phyloP scores from a whole-genome alignment of 2,329 filamentous ascomycete species.

The Colletotrichum melonis region DNA sequence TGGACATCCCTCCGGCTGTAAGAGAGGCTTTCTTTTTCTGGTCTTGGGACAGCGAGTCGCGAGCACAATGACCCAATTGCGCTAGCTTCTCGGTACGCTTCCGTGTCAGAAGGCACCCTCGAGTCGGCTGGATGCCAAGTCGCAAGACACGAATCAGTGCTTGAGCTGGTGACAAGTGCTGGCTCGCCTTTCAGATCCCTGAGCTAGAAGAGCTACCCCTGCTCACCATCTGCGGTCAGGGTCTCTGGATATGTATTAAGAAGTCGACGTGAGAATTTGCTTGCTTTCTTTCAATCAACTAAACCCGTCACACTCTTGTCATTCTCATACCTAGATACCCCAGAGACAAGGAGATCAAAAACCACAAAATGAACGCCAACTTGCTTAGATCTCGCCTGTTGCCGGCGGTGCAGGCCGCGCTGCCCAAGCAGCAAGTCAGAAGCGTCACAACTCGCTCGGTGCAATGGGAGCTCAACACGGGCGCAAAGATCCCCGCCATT shows the following conservation, averaged over 20 bases:
- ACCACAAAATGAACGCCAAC: neutral
- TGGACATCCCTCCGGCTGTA: neutral
- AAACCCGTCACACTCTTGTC: neutral
- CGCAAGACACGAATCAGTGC: neutral
- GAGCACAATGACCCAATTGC: too few species aligned
- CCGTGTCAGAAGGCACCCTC: neutral
- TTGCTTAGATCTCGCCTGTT: neutral
- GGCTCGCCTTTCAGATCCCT: too few species aligned
- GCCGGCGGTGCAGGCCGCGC: neutral
- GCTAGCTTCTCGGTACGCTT: too few species aligned
- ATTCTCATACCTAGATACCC: too few species aligned
- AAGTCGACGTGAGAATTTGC: too few species aligned
- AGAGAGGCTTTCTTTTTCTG: too few species aligned
- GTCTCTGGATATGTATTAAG: too few species aligned
- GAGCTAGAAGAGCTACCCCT: too few species aligned
- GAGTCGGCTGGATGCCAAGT: neutral
- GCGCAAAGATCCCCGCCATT: constrained; percentile 43
- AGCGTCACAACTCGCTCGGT: neutral
- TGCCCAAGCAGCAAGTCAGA: neutral
- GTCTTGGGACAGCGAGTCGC: too few species aligned
- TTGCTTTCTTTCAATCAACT: neutral
- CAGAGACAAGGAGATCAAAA: too few species aligned
- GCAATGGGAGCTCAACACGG: constrained; percentile 37
- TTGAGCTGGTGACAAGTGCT: neutral
- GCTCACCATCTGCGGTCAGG: too few species aligned